These are phyloP conservation scores for Torulaspora franciscae DNA, from an alignment of 805 yeast genomes.

Conservation along the genomic window DNA sequence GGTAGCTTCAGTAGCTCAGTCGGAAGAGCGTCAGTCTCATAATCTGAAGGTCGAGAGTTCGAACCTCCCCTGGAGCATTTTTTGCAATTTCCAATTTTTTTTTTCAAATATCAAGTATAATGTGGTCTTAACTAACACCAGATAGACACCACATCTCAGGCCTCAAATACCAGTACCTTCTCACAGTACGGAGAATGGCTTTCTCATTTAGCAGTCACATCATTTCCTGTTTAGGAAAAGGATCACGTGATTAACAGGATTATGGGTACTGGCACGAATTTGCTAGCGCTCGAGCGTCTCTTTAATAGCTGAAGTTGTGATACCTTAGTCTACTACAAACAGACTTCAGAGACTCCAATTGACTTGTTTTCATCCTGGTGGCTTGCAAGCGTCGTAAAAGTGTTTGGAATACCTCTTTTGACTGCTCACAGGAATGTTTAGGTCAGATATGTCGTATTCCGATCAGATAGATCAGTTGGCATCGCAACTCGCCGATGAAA, in stretches of 20 bases:
- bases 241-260: slow-evolving; percentile 11
- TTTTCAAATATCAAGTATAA: not conserved
- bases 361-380: not conserved
- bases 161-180: not conserved
- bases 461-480: slow-evolving; percentile 65
- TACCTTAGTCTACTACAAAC: not conserved
- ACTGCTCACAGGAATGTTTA: not conserved
- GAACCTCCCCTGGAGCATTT: slow-evolving; percentile 49
- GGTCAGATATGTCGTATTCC: slow-evolving; percentile 34
- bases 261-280: slow-evolving; percentile 15
- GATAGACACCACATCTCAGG: not conserved
- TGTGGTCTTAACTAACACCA: not conserved
- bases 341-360: not conserved
- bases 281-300: slow-evolving; percentile 4
- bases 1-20: slow-evolving; percentile 49
- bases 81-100: slow-evolving; percentile 12
- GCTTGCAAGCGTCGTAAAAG: not conserved
- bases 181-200: not conserved
- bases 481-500: slow-evolving; percentile 51
- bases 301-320: not conserved
- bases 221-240: slow-evolving; percentile 21
- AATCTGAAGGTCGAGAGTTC: slow-evolving; percentile 54
- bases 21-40: slow-evolving; percentile 57
- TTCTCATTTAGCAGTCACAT: not conserved
- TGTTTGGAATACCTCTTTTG: not conserved